Evolutionary conservation across 2,329 filamentous ascomycete species (phyloP).

Genomic region (Chaetomium sp.): DNA sequence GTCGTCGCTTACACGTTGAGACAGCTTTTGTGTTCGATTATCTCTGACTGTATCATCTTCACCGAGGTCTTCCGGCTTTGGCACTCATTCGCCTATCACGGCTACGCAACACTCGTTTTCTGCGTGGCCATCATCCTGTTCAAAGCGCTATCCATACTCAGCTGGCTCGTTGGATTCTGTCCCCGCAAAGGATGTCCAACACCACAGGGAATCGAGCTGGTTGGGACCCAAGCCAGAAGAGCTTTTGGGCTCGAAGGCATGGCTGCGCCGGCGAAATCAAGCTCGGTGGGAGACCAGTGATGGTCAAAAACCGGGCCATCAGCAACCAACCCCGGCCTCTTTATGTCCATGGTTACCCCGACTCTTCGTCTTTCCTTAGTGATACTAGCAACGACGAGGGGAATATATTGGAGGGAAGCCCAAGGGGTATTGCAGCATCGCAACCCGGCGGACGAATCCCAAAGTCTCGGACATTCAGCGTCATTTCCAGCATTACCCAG

Average conservation of each 20-base stretch:
- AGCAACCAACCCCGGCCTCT: neutral
- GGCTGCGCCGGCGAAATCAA: neutral
- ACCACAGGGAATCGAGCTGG: neutral
- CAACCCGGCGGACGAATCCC: conserved; percentile 12
- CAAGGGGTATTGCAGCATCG: neutral
- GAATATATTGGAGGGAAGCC: neutral
- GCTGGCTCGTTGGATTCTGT: neutral
- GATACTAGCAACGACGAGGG: conserved; percentile 7
- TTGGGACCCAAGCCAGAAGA: neutral
- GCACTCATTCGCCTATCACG: neutral
- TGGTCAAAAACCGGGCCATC: neutral
- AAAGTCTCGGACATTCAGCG: conserved; percentile 30
- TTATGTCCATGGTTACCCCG: neutral
- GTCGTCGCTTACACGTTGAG: neutral
- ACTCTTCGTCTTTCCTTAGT: conserved; percentile 11
- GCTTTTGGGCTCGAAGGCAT: neutral
- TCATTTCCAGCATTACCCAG: conserved; percentile 31
- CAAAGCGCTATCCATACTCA: neutral
- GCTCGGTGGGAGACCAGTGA: neutral
- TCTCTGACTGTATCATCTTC: neutral
- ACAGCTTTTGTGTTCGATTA: neutral
- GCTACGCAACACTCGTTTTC: neutral
- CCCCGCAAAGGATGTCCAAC: neutral
- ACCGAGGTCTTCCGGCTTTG: neutral
- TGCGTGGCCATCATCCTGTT: neutral